Evolutionary conservation across 2,329 filamentous ascomycete species (phyloP), one percentile per base, ranked within the genome.

Genomic region (Emergomyces orientalis): DNA sequence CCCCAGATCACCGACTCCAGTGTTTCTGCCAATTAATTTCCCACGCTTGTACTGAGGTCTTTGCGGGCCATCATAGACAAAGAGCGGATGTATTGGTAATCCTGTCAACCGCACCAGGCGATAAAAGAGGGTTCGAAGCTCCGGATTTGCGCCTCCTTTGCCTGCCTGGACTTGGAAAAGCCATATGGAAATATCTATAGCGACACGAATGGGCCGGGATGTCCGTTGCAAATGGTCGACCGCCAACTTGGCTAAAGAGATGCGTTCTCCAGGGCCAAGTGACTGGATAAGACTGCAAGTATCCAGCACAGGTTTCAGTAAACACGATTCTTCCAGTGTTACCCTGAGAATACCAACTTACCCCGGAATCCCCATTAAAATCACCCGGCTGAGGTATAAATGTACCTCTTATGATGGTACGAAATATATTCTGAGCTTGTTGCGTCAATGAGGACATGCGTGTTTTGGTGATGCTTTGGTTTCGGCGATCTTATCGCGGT

Each of bases 151-250:
- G 64, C 94, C 94, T 56, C 93, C 91, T 78, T 86, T 86, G 22
- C 89, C 89, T 17, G 90, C 88, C 72, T 96, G 91, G 14, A 88
- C 88, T 71, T 99, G 94, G 71, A 96, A 97, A 54, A 96, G 88
- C 94, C 94, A 99, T 72, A 99, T 97, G 2, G 91, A 91, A 68
- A 96, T 89, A 73, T 99, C 94, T 67, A 99, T 89, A 47, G 94
- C 94, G 56, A 99, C 81, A 49, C 92, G 88, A 49, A 97, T 80
- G 0, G 92, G 92, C 1, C 87, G 83, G 30, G 84, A 82, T 13
- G 85, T 86, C 61, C 82, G 76, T 70, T 91, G 85, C 66, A 95
- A 84, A 68, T 90, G 88, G 57, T 91, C 85, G 55, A 91, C 82
- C 37, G 92, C 88, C 59, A 97, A 82, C 71, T 90, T 95, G 41